Conservation (phyloP, 176 grass and related monocot species). For the Zoysia pacifica region DNA sequence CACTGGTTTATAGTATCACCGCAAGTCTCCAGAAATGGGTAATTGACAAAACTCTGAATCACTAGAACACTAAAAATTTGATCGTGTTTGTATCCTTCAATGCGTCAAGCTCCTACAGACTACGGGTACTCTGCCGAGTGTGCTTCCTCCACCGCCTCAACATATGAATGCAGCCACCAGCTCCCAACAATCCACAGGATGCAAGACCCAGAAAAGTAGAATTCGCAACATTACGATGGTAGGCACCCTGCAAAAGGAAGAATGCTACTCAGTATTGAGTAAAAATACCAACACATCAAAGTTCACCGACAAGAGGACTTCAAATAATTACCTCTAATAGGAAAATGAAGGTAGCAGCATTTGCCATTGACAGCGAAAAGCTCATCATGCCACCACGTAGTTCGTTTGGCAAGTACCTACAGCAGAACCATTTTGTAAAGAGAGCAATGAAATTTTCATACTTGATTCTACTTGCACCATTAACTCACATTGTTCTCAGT, state of each 20-base stretch:
- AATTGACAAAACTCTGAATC: background rate
- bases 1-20: background rate
- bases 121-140: constrained; percentile 53
- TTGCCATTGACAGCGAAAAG: constrained; percentile 64
- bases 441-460: background rate
- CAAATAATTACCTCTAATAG: constrained; percentile 53
- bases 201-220: constrained; percentile 72
- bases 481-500: constrained; percentile 77
- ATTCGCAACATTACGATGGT: constrained; percentile 53
- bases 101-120: constrained; percentile 37
- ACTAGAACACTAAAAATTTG: constrained; percentile 16
- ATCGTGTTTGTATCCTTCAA: background rate
- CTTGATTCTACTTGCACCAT: background rate
- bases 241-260: constrained; percentile 47
- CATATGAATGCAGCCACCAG: constrained; percentile 61
- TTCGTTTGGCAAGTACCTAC: constrained; percentile 91
- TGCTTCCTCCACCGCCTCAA: constrained; percentile 72
- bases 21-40: background rate
- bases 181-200: constrained; percentile 57
- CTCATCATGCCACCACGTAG: constrained; percentile 96
- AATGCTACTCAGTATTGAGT: constrained; percentile 2
- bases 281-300: background rate
- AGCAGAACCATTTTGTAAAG: constrained; percentile 38
- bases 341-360: constrained; percentile 60
- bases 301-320: background rate